Conservation (phyloP, 169 alveolate species). For the Toxoplasma gondii region DNA sequence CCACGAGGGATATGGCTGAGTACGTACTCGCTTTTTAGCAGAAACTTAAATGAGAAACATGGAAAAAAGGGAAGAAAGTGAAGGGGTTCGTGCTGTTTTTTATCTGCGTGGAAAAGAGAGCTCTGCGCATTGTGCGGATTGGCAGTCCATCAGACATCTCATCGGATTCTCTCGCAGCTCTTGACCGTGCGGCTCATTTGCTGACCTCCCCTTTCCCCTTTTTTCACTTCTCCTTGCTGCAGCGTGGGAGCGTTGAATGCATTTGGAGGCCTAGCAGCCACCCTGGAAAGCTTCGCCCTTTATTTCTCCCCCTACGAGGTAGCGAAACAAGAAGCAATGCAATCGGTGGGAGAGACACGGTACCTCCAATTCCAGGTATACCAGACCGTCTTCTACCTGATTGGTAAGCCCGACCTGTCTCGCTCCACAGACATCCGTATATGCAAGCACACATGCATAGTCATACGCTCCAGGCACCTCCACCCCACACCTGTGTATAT, state of each 20-base stretch:
- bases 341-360: background rate
- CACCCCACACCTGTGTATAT: no score
- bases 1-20: no score
- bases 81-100: no score
- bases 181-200: no score
- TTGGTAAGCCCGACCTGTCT: background rate
- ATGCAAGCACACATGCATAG: background rate
- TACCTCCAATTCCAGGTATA: background rate
- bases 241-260: conserved; percentile 90
- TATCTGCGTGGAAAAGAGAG: no score
- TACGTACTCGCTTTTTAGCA: no score
- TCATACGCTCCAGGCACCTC: background rate
- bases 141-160: no score
- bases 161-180: no score
- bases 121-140: no score
- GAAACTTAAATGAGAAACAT: no score
- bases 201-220: no score
- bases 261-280: conserved; percentile 92
- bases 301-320: conserved; percentile 21
- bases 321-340: background rate
- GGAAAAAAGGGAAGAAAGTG: no score
- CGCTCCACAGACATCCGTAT: background rate
- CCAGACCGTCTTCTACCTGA: conserved; percentile 28
- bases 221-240: background rate
- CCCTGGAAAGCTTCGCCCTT: conserved; percentile 40